phyloP scores from a whole-genome alignment of 2,329 filamentous ascomycete genomes.

The Dothistroma septosporum region DNA sequence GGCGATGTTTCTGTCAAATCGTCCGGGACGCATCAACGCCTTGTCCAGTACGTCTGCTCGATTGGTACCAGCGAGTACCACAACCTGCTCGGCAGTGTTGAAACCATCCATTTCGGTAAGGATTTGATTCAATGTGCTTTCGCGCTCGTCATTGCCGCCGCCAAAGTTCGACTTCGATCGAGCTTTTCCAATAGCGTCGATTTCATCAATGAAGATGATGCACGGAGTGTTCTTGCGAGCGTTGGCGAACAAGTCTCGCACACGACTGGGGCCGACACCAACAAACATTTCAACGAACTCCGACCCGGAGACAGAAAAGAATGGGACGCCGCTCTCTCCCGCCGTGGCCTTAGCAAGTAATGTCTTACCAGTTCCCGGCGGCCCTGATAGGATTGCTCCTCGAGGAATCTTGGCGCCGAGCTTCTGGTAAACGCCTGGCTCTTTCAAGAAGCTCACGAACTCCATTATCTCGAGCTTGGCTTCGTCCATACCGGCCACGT shows the following conservation, averaged over 20 bases:
- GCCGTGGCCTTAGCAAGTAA: constrained; percentile 95
- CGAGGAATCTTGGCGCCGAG: constrained; percentile 96
- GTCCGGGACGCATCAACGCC: constrained; percentile 91
- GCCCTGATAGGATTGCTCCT: constrained; percentile 93
- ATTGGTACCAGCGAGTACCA: constrained; percentile 95
- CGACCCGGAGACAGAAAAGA: constrained; percentile 97
- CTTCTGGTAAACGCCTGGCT: constrained; percentile 86
- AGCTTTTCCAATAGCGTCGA: constrained; percentile 93
- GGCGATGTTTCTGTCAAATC: constrained; percentile 92
- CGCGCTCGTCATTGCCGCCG: constrained; percentile 93
- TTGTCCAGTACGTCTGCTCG: constrained; percentile 91
- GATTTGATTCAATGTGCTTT: constrained; percentile 96
- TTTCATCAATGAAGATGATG: constrained; percentile 99
- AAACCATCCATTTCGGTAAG: constrained; percentile 99
- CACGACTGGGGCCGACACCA: constrained; percentile 91
- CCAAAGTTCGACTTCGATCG: constrained; percentile 77
- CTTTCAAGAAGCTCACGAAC: constrained; percentile 94
- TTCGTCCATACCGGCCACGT: constrained; percentile 97
- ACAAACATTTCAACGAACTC: constrained; percentile 99
- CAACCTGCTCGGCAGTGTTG: constrained; percentile 93
- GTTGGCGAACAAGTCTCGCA: constrained; percentile 89
- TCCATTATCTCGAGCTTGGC: constrained; percentile 99
- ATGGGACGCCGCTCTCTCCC: constrained; percentile 92
- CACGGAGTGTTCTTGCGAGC: constrained; percentile 94
- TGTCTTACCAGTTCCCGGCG: constrained; percentile 97